Evolutionary conservation across 2,329 filamentous ascomycete species (phyloP), one percentile per base, ranked within the genome.

Genomic region (Neonectria ditissima): DNA sequence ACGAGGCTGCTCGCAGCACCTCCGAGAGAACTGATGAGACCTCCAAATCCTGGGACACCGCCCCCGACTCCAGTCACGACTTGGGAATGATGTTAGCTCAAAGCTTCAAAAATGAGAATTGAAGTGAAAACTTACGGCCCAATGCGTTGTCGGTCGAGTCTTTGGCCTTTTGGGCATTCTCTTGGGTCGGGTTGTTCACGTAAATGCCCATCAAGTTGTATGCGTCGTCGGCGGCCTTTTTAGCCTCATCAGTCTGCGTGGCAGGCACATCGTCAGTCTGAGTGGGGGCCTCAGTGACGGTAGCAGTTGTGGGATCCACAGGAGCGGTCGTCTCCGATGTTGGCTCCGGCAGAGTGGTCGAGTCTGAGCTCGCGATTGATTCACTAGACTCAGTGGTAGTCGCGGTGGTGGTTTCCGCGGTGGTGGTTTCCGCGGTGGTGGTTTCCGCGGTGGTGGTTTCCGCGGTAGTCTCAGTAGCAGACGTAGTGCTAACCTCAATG

Each of bases 91-190:
- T 44, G 39, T 44, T 22, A 43, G 52, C 14, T 47, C 24, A 48
- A 48, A 6, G 18, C 4, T 5, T 24, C 3, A 18, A 3, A 2
- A 16, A 30, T 20, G 26, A 48, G 8, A 26, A 48, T 9, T 5
- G 20, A 43, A 8, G 14, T 13, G 14, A 6, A 5, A 39, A 57
- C 45, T 51, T 22, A 57, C 45, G 24, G 26, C 16, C 22, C 26
- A 57, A 16, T 16, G 45, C 55, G 28, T 41, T 20, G 18, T 57
- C 55, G n/a, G 20, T 57, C 8, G 41, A 22, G 20, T 57, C 45
- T 34, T 57, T 57, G 22, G 55, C 56, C 48, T 53, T 53, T 32
- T 53, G 10, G n/a, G 56, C 56, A 45, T 59, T 53, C 14, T 59
- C 56, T 22, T 53, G 20, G 9, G 56, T 59, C 7, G 48, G 56